Evolutionary conservation across 257 asterid genomes (phyloP), one percentile per base, ranked within the genome.

Genomic region (Fraxinus anomala): DNA sequence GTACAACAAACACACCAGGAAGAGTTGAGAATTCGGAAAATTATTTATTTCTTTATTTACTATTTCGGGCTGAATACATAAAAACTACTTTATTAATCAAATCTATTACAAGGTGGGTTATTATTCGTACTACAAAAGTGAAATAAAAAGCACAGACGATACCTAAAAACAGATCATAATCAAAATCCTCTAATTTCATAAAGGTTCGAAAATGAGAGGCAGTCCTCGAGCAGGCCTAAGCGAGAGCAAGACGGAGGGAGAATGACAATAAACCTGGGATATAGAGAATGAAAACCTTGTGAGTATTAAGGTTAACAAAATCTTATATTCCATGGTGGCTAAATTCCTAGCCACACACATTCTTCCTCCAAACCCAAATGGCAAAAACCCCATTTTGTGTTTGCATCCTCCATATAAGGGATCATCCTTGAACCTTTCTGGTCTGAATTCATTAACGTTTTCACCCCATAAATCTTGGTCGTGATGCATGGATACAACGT

Each of bases 361-460:
- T 74, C 98, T 87, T 26, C 98, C 99, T 59, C 99, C 99, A 63
- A 93, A 93, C 0, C 98, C 97, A 40, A 93, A 93, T 0, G 98
- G 99, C 82, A 93, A 78, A 70, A 72, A 95, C 2, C 99, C 99
- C 97, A 92, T 91, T 78, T 91, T 95, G 82, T 92, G 97, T 13
- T 86, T 86, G 86, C 98, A 89, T 9, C 97, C 94, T 3, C 97
- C 98, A 7, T 77, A 39, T 9, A 91, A 11, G 1, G 47, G 14
- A 33, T 83, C 84, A 16, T 87, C 88, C 49, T 86, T 73, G 39
- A 92, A 95, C 75, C 98, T 83, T 44, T 92, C 92, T 0, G 97
- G 97, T 33, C 79, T 91, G 85, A 95, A 93, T 36, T 93, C 97
- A 13, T 93, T 77, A 14, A 82, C 99, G 9, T 93, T 92, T 12